Percentiles rank a stretch among this genome's conserved stretches.
phyloP scores from a whole-genome alignment of 805 yeast species.

The Wickerhamiella occidentalis region DNA sequence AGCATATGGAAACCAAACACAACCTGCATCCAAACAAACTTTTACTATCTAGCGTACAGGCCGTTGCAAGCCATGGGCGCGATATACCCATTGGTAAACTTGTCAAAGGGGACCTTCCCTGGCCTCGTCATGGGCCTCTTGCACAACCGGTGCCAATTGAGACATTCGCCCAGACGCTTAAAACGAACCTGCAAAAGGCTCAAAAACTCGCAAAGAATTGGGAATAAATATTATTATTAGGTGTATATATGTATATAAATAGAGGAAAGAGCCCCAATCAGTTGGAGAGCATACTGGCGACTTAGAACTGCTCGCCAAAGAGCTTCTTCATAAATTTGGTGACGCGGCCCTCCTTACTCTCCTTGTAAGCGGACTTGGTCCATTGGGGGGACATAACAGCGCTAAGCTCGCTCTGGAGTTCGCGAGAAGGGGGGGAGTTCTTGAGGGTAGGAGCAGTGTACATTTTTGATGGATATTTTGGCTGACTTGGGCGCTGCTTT shows the following conservation, averaged over 20 bases:
- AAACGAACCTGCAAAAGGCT: background rate
- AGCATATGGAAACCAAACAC: background rate
- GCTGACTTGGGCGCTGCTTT: background rate
- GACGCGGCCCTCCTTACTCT: slow-evolving; percentile 5
- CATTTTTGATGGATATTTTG: too few species aligned
- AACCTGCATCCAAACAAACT: slow-evolving; percentile 1
- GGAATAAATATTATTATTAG: too few species aligned
- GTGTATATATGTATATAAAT: slow-evolving; percentile 4
- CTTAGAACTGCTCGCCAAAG: slow-evolving; percentile 8
- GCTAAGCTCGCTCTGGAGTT: background rate
- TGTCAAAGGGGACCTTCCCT: slow-evolving; percentile 2
- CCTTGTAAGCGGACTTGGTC: slow-evolving; percentile 8
- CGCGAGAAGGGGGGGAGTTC: background rate
- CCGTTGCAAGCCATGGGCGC: background rate
- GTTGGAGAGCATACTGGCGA: too few species aligned
- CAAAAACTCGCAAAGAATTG: background rate
- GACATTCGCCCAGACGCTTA: background rate
- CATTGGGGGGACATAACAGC: slow-evolving; percentile 10
- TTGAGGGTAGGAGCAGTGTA: background rate
- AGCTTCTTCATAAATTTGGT: slow-evolving; percentile 7
- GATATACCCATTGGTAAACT: background rate
- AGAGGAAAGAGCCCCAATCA: too few species aligned
- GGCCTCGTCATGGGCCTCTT: slow-evolving; percentile 2
- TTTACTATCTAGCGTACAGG: background rate
- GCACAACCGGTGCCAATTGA: background rate